Percentiles rank a stretch among this genome's conserved stretches.
These are phyloP conservation scores for Cutaneotrichosporon cyanovorans DNA, from an alignment of 1,284 basidiomycete species.

Conservation along the genomic window DNA sequence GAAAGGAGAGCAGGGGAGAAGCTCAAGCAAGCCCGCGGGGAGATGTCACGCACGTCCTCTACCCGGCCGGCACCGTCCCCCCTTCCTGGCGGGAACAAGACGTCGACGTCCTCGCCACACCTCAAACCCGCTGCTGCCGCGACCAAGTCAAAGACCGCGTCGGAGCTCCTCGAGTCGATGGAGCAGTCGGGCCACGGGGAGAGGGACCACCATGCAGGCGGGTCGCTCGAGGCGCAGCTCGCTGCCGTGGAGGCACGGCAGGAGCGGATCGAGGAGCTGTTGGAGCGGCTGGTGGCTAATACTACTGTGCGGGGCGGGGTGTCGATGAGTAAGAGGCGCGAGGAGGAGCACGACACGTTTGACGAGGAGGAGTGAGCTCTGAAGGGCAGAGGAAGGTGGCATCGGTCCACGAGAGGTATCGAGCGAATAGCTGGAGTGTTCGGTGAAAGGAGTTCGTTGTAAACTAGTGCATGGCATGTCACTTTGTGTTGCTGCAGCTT, in stretches of 20 bases:
- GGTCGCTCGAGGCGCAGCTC: conserved; percentile 17
- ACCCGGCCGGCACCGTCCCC: background rate
- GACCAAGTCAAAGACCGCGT: conserved; percentile 9
- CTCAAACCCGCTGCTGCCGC: background rate
- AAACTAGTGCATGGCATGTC: too few species aligned
- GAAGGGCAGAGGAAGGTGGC: too few species aligned
- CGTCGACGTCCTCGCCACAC: background rate
- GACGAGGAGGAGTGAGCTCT: too few species aligned
- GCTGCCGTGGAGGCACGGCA: conserved; percentile 37
- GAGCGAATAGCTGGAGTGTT: too few species aligned
- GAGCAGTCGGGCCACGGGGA: conserved; percentile 4
- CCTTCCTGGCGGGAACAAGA: background rate
- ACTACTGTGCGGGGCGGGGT: too few species aligned
- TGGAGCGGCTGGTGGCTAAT: conserved; percentile 7
- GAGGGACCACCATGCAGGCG: background rate
- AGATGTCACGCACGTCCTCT: background rate
- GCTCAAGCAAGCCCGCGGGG: too few species aligned
- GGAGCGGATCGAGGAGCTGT: conserved; percentile 37
- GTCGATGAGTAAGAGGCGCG: too few species aligned
- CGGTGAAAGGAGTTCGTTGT: too few species aligned
- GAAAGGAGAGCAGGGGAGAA: too few species aligned
- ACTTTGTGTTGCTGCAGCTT: too few species aligned
- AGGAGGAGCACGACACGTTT: too few species aligned
- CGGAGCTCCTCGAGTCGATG: conserved; percentile 14
- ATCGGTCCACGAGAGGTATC: too few species aligned